These are phyloP conservation scores for Leptodermis oblonga DNA, from an alignment of 257 asterid species.

Conservation along the genomic window DNA sequence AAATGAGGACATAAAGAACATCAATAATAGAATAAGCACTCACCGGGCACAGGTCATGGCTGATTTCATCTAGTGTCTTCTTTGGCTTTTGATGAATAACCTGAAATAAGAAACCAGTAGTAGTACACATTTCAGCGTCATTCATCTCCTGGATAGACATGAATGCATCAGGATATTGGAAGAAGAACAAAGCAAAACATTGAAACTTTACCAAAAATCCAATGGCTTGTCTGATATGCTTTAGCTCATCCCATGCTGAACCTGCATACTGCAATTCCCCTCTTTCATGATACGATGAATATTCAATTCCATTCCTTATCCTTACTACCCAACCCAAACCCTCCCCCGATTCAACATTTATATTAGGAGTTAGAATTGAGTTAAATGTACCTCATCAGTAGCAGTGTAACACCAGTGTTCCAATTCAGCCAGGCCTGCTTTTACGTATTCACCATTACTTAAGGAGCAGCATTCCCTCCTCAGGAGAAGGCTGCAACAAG, in stretches of 20 bases:
- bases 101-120: slow-evolving; percentile 39
- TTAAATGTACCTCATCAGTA: slow-evolving; percentile 68
- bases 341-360: slow-evolving; percentile 3
- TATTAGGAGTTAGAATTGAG: slow-evolving; percentile 12
- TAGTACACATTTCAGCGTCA: slow-evolving; percentile 2
- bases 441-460: slow-evolving; percentile 96
- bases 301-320: background rate
- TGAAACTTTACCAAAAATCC: slow-evolving; percentile 69
- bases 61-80: slow-evolving; percentile 88
- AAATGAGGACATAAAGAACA: background rate
- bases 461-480: slow-evolving; percentile 98
- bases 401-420: slow-evolving; percentile 86
- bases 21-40: slow-evolving; percentile 24
- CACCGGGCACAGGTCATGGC: slow-evolving; percentile 84
- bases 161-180: background rate
- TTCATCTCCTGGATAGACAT: background rate
- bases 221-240: slow-evolving; percentile 97
- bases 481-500: slow-evolving; percentile 66
- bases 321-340: no score
- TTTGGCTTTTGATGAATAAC: slow-evolving; percentile 93
- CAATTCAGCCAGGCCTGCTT: slow-evolving; percentile 90
- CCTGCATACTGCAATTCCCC: slow-evolving; percentile 82
- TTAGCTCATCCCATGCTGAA: slow-evolving; percentile 94
- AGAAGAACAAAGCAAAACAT: background rate
- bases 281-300: slow-evolving; percentile 16